Evolutionary conservation across 495 filamentous ascomycete genomes (phyloP).

Genomic region (Sporormia fimetaria): DNA sequence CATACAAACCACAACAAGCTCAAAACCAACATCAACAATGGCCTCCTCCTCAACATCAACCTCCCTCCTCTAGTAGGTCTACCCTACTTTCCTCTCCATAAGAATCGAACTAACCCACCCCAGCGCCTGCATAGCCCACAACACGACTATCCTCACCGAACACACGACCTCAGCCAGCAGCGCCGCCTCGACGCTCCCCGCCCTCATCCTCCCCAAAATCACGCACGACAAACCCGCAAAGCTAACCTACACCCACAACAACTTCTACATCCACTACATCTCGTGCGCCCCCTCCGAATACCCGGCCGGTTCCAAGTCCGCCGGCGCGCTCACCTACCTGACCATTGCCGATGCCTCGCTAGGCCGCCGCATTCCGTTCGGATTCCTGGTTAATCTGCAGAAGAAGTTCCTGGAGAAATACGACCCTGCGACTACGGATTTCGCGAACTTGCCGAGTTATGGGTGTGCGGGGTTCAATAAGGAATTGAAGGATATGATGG

Average conservation of each 20-base stretch:
- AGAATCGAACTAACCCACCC: slow-evolving; percentile 10
- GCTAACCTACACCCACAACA: slow-evolving; percentile 83
- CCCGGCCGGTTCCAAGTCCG: slow-evolving; percentile 39
- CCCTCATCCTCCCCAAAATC: slow-evolving; percentile 94
- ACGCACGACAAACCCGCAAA: slow-evolving; percentile 68
- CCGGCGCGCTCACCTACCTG: slow-evolving; percentile 74
- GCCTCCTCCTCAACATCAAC: slow-evolving; percentile 71
- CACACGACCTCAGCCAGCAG: slow-evolving; percentile 70
- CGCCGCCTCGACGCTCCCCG: slow-evolving; percentile 71
- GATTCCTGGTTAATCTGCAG: slow-evolving; percentile 84
- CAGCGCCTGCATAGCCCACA: slow-evolving; percentile 84
- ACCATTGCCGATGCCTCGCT: slow-evolving; percentile 67
- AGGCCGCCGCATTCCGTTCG: slow-evolving; percentile 81
- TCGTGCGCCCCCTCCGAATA: slow-evolving; percentile 64
- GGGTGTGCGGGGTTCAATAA: slow-evolving; percentile 79
- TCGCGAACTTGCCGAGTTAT: slow-evolving; percentile 70
- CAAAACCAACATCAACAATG: slow-evolving; percentile 36
- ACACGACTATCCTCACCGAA: slow-evolving; percentile 83
- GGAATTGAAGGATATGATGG: slow-evolving; percentile 65
- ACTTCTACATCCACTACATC: slow-evolving; percentile 92
- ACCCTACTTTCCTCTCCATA: neutral
- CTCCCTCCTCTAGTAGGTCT: slow-evolving; percentile 65
- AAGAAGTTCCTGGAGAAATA: slow-evolving; percentile 73
- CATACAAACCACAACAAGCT: neutral
- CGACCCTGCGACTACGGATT: slow-evolving; percentile 57